Base-by-base conservation (phyloP, 129 eudicot species). In the Silybum marianum region DNA sequence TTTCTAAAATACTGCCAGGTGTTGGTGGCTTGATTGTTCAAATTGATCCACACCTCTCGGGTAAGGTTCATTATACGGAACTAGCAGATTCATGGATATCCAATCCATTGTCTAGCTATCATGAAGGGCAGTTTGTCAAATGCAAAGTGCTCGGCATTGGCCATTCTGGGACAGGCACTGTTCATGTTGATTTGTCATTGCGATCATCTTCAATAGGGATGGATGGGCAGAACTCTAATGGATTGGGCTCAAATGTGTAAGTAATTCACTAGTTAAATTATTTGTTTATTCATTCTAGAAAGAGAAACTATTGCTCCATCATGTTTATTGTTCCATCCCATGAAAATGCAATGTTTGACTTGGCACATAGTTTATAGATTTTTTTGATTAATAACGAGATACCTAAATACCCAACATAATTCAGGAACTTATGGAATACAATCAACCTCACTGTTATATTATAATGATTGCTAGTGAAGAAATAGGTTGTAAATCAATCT, bases 1-100 rank as follows among this genome's bases (percentile, higher is more conserved):
- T 95, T 54, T 92, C 94, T 39, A 95, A 84, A 81, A 77, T 95
- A 72, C 87, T 95, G 80, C 92, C 97, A 24, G 99, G 97, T 86
- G 92, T 95, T 71, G 89, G 97, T 78, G 99, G 99, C 54, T 68
- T 92, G 81, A 87, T 92, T 82, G 97, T 95, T 80, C 97, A 92
- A 81, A 80, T 95, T 18, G 97, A 91, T 80, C 90, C 91, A 1
- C 91, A 85, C 80, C 85, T 86, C 23, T 90, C 85, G 83, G 99
- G 99, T 23, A 95, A 88, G 82, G 99, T 89, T 74, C 99, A 95
- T 87, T 95, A 73, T 81, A 92, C 97, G 0, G 99, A 95, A 69
- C 72, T 95, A 83, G 48, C 81, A 46, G 92, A 90, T 78, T 62
- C 84, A 21, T 86, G 97, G 95, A 77, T 90, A 21, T 42, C 91